Percentiles rank a stretch among this genome's conserved stretches.
These are phyloP conservation scores for Mycena kentingensis DNA, from an alignment of 768 basidiomycete species.

Conservation along the genomic window DNA sequence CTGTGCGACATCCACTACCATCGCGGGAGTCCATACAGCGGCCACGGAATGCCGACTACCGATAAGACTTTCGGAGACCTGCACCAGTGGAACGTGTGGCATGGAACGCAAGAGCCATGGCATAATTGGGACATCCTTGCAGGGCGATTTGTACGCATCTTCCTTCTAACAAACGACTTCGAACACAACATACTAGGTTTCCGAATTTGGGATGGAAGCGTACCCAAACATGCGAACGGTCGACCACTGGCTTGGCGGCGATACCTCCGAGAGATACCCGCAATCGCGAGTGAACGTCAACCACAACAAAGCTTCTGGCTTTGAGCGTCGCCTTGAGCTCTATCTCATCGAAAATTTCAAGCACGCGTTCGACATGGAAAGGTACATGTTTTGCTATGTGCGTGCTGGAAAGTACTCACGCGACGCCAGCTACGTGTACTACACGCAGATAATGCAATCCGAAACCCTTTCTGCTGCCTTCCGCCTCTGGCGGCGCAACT, in stretches of 20 bases:
- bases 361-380: constrained; percentile 85
- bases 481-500: constrained; percentile 88
- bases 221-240: constrained; percentile 89
- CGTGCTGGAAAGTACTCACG: constrained; percentile 16
- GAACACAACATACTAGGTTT: constrained; percentile 47
- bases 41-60: constrained; percentile 66
- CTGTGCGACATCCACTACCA: constrained; percentile 77
- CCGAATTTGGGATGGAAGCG: constrained; percentile 88
- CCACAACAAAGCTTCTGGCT: constrained; percentile 93
- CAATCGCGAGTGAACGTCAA: constrained; percentile 79
- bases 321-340: constrained; percentile 83
- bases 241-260: constrained; percentile 84
- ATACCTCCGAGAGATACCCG: constrained; percentile 74
- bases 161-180: background rate
- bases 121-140: constrained; percentile 89
- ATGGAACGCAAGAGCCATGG: constrained; percentile 88
- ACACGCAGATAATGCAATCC: constrained; percentile 96
- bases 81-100: constrained; percentile 98
- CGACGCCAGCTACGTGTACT: constrained; percentile 76
- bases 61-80: constrained; percentile 85
- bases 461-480: constrained; percentile 88
- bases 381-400: constrained; percentile 40
- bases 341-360: constrained; percentile 95
- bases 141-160: constrained; percentile 39
- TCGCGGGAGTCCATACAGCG: constrained; percentile 82